Evolutionary conservation across 257 asterid genomes (phyloP), one percentile per base, ranked within the genome.

Genomic region (Scutellaria barbata): DNA sequence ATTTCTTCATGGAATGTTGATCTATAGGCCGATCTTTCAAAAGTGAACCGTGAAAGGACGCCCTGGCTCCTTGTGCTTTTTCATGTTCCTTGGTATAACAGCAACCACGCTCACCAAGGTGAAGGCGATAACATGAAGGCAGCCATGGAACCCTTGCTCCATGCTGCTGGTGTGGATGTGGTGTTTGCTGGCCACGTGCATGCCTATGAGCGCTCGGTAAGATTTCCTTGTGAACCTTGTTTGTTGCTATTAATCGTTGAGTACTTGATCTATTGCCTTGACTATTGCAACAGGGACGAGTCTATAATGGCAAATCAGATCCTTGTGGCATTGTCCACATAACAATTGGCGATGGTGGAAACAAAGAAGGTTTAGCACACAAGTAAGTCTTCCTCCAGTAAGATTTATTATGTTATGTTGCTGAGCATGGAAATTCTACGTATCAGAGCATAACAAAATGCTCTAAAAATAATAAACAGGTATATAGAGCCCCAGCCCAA

Each of bases 331-430:
- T 97, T 63, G 94, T 89, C 71, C 97, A 92, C 79, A 85, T 95
- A 53, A 95, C 99, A 55, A 92, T 95, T 74, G 99, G 99, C 5
- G 98, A 95, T 66, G 99, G 99, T 64, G 99, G 99, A 73, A 95
- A 95, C 53, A 79, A 83, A 72, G 99, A 92, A 88, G 99, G 99
- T 71, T 85, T 95, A 82, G 97, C 99, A 8, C 78, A 59, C 70
- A 56, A 22, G 99, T 92, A 76, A 84, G 96, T 74, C 47, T 74
- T 73, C 52, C 16, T 10, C 62, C 25, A 20, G 51, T 37, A 54
- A 42, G 13, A 16, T 37, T 41, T 17, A 16, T 39, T 22, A 8
- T 33, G 7, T 55, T 17, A 20, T 14, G 41, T 10, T 43, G 40
- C 17, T 30, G 13, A 10, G 13, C 63, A 57, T 45, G 56, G 37